Evolutionary conservation across 148 eudicot genomes (phyloP), one percentile per base, ranked within the genome.

Genomic region (Rhododendron williamsianum): DNA sequence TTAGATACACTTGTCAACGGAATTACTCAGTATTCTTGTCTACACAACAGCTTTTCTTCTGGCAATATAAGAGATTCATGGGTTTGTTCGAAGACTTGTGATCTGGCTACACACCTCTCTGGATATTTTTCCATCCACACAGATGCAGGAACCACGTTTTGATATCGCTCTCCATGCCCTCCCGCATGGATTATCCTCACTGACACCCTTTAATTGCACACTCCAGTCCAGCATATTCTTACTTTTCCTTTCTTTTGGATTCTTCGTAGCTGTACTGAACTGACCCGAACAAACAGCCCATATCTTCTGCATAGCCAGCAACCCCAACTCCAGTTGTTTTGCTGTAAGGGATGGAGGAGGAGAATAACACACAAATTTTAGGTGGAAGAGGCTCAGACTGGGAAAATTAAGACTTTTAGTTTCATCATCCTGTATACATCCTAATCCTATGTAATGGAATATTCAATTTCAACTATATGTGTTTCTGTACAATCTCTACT

Each of bases 111-210:
- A 76, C 83, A 84, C 90, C 86, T 89, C 71, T 88, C 92, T 0
- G 93, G 93, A 82, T 91, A 89, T 36, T 84, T 91, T 60, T 67
- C 52, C 69, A 90, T 86, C 56, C 89, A 23, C 12, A 83, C 25
- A 52, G 89, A 85, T 36, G 87, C 93, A 23, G 82, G 72, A 74
- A 89, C 46, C 35, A 85, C 83, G 19, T 81, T 78, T 15, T 52
- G 80, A 82, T 89, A 91, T 49, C 85, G 51, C 69, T 90, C 92
- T 85, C 81, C 87, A n/a, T 86, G 84, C 30, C 93, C 93, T 18
- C 91, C 89, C 0, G 90, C 87, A 79, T 90, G 92, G 67, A 92
- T 86, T 72, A 90, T 83, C 76, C 89, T 83, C 27, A 89, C 89
- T 15, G 35, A 82, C 85, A 72, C 85, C 87, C 87, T 83, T 90